These are phyloP conservation scores for Bruguiera parviflora DNA, from an alignment of 345 rosid species.

Conservation along the genomic window DNA sequence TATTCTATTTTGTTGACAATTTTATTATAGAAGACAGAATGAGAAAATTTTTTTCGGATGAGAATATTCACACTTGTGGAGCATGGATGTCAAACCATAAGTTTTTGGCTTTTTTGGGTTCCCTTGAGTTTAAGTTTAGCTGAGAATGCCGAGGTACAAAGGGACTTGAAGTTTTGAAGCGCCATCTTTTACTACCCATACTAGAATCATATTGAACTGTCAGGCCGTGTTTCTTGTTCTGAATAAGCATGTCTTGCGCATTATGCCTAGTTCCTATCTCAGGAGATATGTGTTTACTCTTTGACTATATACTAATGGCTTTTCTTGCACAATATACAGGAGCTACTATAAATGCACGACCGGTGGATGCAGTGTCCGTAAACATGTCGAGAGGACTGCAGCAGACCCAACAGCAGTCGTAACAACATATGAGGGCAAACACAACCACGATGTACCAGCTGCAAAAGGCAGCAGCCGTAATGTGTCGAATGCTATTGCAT, in stretches of 20 bases:
- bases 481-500: constrained; percentile 16
- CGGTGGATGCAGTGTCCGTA: constrained; percentile 78
- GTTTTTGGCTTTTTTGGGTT: too few relatives aligned
- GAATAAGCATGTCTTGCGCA: neutral
- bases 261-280: neutral
- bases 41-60: too few relatives aligned
- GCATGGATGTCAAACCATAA: too few relatives aligned
- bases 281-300: neutral
- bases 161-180: too few relatives aligned
- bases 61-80: too few relatives aligned
- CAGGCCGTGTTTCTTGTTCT: neutral
- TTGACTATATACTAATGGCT: too few relatives aligned
- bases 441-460: constrained; percentile 73
- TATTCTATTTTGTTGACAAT: neutral
- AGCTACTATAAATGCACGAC: constrained; percentile 92
- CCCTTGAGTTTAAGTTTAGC: too few relatives aligned
- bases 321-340: constrained; percentile 36
- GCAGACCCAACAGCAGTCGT: constrained; percentile 72
- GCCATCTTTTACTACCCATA: neutral
- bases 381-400: constrained; percentile 91
- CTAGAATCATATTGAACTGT: neutral
- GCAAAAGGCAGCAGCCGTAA: constrained; percentile 53
- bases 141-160: too few relatives aligned
- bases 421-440: constrained; percentile 94
- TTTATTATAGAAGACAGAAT: too few relatives aligned